phyloP scores from a whole-genome alignment of 208 protist genomes.

The Wallacemonas rigidus region DNA sequence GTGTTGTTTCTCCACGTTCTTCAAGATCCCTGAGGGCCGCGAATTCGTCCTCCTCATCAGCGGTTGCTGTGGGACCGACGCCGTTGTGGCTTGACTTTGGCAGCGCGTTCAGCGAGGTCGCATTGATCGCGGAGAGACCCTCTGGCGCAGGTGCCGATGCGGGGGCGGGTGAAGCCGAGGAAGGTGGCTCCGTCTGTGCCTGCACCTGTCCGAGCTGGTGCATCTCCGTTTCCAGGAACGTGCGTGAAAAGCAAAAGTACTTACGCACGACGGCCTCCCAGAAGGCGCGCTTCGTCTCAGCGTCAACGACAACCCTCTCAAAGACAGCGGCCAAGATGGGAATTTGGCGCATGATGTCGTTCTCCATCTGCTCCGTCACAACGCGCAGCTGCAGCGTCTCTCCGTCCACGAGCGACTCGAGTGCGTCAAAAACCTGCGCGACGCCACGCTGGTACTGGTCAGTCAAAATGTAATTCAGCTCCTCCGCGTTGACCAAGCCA shows the following conservation, averaged over 20 bases:
- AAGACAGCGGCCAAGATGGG: constrained; percentile 76
- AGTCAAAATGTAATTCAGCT: constrained; percentile 44
- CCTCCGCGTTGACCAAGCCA: constrained; percentile 48
- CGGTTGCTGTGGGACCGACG: background rate
- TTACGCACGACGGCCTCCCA: constrained; percentile 85
- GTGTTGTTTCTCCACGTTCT: background rate
- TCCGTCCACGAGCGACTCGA: constrained; percentile 75
- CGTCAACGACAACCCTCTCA: constrained; percentile 51
- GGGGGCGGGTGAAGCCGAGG: too few relatives aligned
- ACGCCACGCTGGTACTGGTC: constrained; percentile 75
- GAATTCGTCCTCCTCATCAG: constrained; percentile 17
- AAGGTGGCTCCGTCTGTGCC: background rate
- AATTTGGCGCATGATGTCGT: constrained; percentile 80
- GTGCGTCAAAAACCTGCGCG: constrained; percentile 66
- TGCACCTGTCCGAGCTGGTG: constrained; percentile 33
- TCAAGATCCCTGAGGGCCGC: constrained; percentile 9
- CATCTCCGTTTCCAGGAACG: constrained; percentile 80
- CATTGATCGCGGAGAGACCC: constrained; percentile 50
- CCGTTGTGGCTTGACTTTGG: constrained; percentile 30
- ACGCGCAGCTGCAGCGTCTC: constrained; percentile 63
- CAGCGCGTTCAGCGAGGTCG: constrained; percentile 52
- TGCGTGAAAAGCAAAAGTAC: constrained; percentile 86
- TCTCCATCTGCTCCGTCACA: constrained; percentile 83
- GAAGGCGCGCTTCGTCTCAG: constrained; percentile 58
- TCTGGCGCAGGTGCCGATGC: background rate